Conservation (phyloP, 116 monocot genomes). For the Phalaenopsis hybrid region DNA sequence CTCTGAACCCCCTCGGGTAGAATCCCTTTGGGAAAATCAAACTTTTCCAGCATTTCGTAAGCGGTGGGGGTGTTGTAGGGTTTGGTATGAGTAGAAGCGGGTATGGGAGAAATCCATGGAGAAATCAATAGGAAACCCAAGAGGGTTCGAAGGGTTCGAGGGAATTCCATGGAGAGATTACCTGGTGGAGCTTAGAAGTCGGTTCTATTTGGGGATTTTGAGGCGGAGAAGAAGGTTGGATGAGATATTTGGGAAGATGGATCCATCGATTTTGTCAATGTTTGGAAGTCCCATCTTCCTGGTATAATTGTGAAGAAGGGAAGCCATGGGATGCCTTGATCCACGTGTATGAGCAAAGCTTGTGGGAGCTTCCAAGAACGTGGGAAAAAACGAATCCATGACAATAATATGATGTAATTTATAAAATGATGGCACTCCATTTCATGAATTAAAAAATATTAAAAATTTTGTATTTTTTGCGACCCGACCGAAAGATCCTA, state of each 20-base stretch:
- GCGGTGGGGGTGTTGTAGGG: conserved; percentile 16
- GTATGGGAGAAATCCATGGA: neutral
- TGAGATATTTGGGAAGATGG: neutral
- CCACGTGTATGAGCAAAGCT: neutral
- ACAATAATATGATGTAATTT: too few species aligned
- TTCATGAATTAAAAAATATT: too few species aligned
- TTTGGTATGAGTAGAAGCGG: neutral
- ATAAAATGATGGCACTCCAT: too few species aligned
- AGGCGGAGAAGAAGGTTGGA: neutral
- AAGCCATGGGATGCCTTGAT: neutral
- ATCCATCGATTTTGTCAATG: neutral
- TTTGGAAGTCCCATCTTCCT: neutral
- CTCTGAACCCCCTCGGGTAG: conserved; percentile 54
- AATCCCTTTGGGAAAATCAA: conserved; percentile 42
- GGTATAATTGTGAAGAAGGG: neutral
- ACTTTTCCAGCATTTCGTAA: conserved; percentile 33
- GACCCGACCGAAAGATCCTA: too few species aligned
- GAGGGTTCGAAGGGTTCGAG: neutral
- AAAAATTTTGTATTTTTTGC: too few species aligned
- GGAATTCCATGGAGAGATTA: neutral
- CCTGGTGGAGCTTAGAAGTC: neutral
- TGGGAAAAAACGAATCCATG: too few species aligned
- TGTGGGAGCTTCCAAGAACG: neutral
- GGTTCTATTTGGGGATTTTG: neutral
- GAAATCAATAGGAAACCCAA: conserved; percentile 2